Base-by-base conservation (phyloP, 2,329 filamentous ascomycete species). In the Verticillium klebahnii region DNA sequence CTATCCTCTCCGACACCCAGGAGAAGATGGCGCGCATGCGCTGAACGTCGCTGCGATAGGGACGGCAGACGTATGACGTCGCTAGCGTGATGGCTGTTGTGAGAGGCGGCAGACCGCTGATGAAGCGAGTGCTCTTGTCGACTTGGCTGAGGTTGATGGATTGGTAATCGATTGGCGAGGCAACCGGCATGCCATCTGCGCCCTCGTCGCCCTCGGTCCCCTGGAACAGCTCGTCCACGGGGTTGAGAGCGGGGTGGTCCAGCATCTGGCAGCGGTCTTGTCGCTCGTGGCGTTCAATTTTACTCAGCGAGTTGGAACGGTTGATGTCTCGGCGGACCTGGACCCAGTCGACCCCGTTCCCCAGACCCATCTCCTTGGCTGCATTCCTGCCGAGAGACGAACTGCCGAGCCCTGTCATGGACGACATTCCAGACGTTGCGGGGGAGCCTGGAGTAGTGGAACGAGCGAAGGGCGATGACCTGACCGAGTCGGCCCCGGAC, bases 281-380 rank as follows among this genome's bases (percentile, higher is more conserved):
- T 60, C 94, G 83, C 72, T 99, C 95, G 45, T 87, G 82, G 23
- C 89, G 85, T 77, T 99, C 95, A 66, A 94, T 95, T 64, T 88
- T 89, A 74, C 93, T 97, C 40, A 97, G 81, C 0, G 94, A 95
- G 71, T 97, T 98, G 3, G 94, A 96, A 39, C 95, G 86, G 74
- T 99, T 98, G 56, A 99, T 90, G 75, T 99, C 96, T 56, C 95
- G 87, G 39, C 95, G 89, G 25, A 98, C 93, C 73, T 98, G 93
- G n/a, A 99, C 93, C 93, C 95, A 99, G 73, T 98, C 94, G 15
- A 91, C 84, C 1, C 78, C 78, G 23, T 78, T 68, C 40, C 79
- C 83, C 7, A 90, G 74, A 2, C 90, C 92, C 83, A 90, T 90
- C 19, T 96, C 92, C 61, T 85, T 83, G 15, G 87, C 84, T 5